Evolutionary conservation across 768 basidiomycete species (phyloP).

Genomic region (Leccinum longicurvipes): DNA sequence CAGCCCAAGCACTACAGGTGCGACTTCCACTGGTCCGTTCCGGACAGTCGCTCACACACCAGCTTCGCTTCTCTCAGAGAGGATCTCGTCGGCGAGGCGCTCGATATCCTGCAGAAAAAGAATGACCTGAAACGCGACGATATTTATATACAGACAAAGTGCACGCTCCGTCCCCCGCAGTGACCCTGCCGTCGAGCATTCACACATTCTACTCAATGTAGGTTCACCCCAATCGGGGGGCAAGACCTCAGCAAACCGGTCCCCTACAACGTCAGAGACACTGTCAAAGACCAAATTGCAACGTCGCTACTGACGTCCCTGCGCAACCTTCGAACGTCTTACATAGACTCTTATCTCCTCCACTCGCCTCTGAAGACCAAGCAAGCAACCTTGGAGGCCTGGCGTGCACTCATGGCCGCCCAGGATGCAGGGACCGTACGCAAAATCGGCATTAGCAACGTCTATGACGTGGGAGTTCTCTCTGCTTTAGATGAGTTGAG

Average conservation of each 20-base stretch:
- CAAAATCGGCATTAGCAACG: conserved; percentile 74
- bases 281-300: conserved; percentile 57
- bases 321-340: conserved; percentile 63
- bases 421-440: conserved; percentile 64
- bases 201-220: conserved; percentile 25
- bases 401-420: conserved; percentile 56
- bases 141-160: conserved; percentile 82
- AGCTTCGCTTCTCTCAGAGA: conserved; percentile 45
- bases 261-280: conserved; percentile 60
- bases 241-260: conserved; percentile 69
- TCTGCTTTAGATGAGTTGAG: conserved; percentile 48
- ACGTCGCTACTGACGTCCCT: conserved; percentile 64
- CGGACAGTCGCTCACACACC: neutral
- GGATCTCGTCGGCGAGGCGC: conserved; percentile 75
- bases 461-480: conserved; percentile 61
- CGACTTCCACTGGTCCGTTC: neutral
- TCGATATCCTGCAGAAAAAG: conserved; percentile 50
- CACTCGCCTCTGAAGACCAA: conserved; percentile 68
- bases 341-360: conserved; percentile 75
- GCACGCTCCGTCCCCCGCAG: conserved; percentile 6
- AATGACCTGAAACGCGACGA: conserved; percentile 66
- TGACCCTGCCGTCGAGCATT: neutral
- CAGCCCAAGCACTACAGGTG: conserved; percentile 75
- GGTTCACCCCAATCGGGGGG: conserved; percentile 71
- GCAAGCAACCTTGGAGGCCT: conserved; percentile 64